Base-by-base conservation (phyloP, 495 filamentous ascomycete species). In the Hapsidospora chrysogenum region DNA sequence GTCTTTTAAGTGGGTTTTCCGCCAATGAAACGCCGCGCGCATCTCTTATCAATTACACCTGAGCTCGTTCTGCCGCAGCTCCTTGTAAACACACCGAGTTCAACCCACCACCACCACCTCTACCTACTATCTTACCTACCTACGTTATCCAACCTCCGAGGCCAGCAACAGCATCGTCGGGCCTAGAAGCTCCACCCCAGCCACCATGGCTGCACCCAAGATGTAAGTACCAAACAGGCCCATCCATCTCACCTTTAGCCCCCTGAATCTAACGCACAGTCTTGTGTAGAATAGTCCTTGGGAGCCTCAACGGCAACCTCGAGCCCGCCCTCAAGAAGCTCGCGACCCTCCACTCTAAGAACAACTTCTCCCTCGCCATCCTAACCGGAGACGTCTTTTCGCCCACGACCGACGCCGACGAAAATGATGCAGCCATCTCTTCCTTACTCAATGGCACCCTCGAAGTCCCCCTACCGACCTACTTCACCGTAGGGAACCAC, bases 241-340 rank as follows among this genome's bases (percentile, higher is more conserved):
- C n/a, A n/a, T n/a, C n/a, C n/a, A n/a, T n/a, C n/a, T n/a, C n/a
- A n/a, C n/a, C n/a, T n/a, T n/a, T n/a, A n/a, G n/a, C n/a, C n/a
- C n/a, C n/a, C n/a, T n/a, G n/a, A n/a, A n/a, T n/a, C n/a, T n/a
- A n/a, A n/a, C n/a, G n/a, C n/a, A n/a, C n/a, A n/a, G n/a, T n/a
- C n/a, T n/a, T n/a, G n/a, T n/a, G n/a, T 41, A 95, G 87, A 23
- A 63, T 92, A 44, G 82, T 92, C 13, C 61, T 86, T 35, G 86
- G 89, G 7, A 68, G 74, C 41, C 57, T 87, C 21, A 75, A 82
- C 46, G 83, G 87, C 42, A 70, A 78, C 46, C 63, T 93, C 36
- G 56, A 59, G 28, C 52, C 72, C 10, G 72, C 78, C 0, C 89
- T 96, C 56, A 60, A 66, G 32, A 96, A 92, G 52, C 61, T 93